Percentiles rank a stretch among this genome's conserved stretches.
Evolutionary conservation across 1,284 basidiomycete genomes (phyloP).

Genomic region (Mycosarcoma maydis): DNA sequence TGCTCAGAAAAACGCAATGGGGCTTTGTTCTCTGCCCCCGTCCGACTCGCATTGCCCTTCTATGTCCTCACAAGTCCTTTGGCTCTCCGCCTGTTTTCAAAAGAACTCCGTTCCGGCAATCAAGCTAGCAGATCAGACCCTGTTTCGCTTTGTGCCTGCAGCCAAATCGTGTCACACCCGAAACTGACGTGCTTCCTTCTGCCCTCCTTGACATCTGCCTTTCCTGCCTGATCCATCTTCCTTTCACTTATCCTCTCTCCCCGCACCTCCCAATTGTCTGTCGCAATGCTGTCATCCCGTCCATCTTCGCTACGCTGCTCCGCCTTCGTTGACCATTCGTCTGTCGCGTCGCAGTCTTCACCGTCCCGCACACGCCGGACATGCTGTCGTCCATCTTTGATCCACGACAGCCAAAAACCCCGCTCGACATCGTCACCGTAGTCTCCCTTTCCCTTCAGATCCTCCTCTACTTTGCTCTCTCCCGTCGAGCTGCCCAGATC

Average conservation of each 20-base stretch:
- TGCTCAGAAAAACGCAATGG: background rate
- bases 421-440: constrained; percentile 87
- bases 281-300: background rate
- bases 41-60: background rate
- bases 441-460: constrained; percentile 81
- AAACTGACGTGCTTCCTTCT: constrained; percentile 14
- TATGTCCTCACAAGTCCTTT: background rate
- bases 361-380: constrained; percentile 93
- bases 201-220: constrained; percentile 16
- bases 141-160: background rate
- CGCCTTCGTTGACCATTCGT: background rate
- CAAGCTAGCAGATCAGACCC: background rate
- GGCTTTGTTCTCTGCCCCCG: background rate
- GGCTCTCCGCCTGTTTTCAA: background rate
- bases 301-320: background rate
- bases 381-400: constrained; percentile 90
- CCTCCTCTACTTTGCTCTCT: constrained; percentile 75
- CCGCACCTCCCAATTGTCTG: background rate
- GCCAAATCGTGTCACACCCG: constrained; percentile 1
- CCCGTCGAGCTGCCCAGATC: constrained; percentile 68
- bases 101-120: constrained; percentile 4
- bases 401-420: constrained; percentile 87
- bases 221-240: constrained; percentile 7
- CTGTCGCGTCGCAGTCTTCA: constrained; percentile 74
- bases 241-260: background rate